Percentiles rank a stretch among this genome's conserved stretches.
Conservation (phyloP, 441 rosid species). For the Euphorbia neoarborescens region DNA sequence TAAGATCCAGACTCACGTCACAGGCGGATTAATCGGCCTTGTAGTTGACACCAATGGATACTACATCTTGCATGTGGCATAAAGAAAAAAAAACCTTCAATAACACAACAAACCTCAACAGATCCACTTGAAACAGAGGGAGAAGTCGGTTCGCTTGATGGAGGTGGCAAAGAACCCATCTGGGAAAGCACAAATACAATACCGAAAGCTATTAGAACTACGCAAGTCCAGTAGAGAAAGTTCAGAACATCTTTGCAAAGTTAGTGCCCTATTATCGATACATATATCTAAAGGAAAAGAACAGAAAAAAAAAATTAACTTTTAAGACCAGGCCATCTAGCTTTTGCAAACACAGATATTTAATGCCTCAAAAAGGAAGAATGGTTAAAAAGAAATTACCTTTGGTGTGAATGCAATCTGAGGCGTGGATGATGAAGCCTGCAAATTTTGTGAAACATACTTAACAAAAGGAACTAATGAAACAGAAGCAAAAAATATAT, state of each 20-base stretch:
- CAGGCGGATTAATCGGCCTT: neutral
- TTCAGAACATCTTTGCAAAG: neutral
- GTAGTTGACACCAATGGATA: neutral
- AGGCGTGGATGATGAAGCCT: slow-evolving; percentile 54
- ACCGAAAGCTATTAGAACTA: neutral
- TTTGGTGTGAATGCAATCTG: slow-evolving; percentile 42
- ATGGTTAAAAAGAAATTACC: slow-evolving; percentile 32
- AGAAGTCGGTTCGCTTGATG: slow-evolving; percentile 34
- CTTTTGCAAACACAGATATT: neutral
- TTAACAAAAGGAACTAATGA: slow-evolving; percentile 5
- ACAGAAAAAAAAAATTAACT: too few species aligned
- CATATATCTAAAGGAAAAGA: neutral
- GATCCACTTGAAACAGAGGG: slow-evolving; percentile 40
- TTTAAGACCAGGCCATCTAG: neutral
- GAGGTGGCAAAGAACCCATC: slow-evolving; percentile 46
- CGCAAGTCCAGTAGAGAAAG: neutral
- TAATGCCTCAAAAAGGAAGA: neutral
- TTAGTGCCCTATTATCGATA: neutral
- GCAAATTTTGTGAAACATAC: slow-evolving; percentile 21
- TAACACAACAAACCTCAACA: slow-evolving; percentile 39
- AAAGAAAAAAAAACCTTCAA: neutral
- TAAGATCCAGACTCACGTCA: neutral
- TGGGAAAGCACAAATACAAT: slow-evolving; percentile 23
- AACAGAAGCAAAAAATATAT: slow-evolving; percentile 10
- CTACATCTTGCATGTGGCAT: neutral